A percentile compares a stretch with the other conserved stretches of the same genome.
These are phyloP conservation scores for Boletellus deceptivus DNA, from an alignment of 1,284 basidiomycete species.

Conservation along the genomic window DNA sequence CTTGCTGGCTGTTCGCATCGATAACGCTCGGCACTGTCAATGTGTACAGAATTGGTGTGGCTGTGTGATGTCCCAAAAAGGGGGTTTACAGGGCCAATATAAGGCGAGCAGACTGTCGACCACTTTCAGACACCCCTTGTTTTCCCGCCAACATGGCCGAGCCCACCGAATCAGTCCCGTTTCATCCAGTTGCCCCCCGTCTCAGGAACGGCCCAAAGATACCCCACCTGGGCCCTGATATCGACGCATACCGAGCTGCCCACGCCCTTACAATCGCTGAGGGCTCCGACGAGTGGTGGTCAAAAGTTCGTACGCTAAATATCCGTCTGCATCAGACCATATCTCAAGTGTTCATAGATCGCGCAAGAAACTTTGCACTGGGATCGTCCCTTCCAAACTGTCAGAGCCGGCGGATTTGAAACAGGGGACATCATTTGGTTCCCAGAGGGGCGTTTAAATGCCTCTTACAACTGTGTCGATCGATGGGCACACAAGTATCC, in stretches of 20 bases:
- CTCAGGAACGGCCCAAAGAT: conserved; percentile 55
- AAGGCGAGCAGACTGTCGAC: conserved; percentile 8
- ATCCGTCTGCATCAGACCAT: background rate
- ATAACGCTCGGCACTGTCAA: background rate
- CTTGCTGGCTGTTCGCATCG: background rate
- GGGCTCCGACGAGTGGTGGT: conserved; percentile 85
- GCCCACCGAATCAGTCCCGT: conserved; percentile 32
- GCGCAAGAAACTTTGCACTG: conserved; percentile 84
- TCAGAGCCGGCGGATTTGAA: conserved; percentile 81
- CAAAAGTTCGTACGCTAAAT: conserved; percentile 53
- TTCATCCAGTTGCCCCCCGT: conserved; percentile 69
- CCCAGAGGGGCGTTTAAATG: conserved; percentile 86
- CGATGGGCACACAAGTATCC: conserved; percentile 92
- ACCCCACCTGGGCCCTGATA: conserved; percentile 77
- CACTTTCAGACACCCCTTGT: background rate
- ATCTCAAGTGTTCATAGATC: conserved; percentile 43
- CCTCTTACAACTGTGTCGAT: conserved; percentile 97
- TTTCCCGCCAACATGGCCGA: conserved; percentile 26
- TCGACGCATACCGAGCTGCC: conserved; percentile 64
- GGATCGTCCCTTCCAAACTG: conserved; percentile 90
- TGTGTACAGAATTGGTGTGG: conserved; percentile 5
- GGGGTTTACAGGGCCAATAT: conserved; percentile 15
- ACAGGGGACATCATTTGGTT: conserved; percentile 95
- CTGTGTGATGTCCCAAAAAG: conserved; percentile 21
- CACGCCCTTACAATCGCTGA: conserved; percentile 75